These are phyloP conservation scores for Rhynchospora pubera DNA, from an alignment of 176 grass and related monocot species.

Conservation along the genomic window DNA sequence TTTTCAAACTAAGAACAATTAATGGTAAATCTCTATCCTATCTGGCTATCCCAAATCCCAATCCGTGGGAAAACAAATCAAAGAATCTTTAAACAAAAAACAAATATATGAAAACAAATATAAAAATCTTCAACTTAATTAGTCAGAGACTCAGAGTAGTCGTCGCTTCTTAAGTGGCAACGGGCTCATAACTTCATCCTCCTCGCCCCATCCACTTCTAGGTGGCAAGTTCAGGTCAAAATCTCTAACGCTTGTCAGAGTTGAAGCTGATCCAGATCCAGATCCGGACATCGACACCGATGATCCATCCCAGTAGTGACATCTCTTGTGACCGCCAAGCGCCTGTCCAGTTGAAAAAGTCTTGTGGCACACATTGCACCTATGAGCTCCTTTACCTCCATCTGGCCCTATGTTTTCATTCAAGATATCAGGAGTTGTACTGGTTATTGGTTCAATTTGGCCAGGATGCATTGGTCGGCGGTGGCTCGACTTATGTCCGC, in stretches of 20 bases:
- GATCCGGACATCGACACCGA: constrained; percentile 31
- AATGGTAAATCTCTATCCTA: neutral
- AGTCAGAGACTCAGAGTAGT: constrained; percentile 2
- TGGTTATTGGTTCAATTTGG: neutral
- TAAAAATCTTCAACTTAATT: neutral
- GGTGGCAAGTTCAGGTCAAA: constrained; percentile 62
- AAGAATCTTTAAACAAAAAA: constrained; percentile 4
- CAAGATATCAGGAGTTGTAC: neutral
- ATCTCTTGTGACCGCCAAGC: constrained; percentile 81
- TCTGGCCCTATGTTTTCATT: neutral
- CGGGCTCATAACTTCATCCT: constrained; percentile 69
- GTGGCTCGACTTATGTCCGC: constrained; percentile 93
- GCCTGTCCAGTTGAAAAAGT: constrained; percentile 65
- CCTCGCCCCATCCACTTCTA: constrained; percentile 37
- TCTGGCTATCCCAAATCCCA: neutral
- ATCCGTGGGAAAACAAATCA: neutral
- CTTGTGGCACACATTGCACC: constrained; percentile 51
- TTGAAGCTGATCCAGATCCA: constrained; percentile 25
- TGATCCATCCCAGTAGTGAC: constrained; percentile 70
- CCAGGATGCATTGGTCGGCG: constrained; percentile 25
- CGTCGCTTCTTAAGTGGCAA: constrained; percentile 54
- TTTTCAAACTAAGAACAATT: neutral
- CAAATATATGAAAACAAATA: neutral
- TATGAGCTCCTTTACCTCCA: constrained; percentile 23
- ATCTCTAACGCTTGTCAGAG: constrained; percentile 12